Conservation (phyloP, 2,329 filamentous ascomycete genomes). For the Hymenotorrendiella dingleyae region DNA sequence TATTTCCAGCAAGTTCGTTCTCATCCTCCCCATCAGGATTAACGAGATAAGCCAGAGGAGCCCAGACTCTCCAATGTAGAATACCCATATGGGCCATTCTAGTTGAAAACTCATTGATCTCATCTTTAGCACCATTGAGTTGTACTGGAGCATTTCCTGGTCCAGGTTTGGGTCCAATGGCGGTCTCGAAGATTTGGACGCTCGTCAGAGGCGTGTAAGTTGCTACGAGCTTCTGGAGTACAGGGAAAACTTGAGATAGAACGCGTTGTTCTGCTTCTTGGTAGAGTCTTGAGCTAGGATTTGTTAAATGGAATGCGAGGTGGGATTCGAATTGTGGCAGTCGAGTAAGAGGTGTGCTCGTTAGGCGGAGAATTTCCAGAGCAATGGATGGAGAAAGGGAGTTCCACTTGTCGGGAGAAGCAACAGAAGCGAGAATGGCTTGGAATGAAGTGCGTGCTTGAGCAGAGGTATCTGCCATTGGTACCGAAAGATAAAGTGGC, state of each 20-base stretch:
- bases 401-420: slow-evolving; percentile 25
- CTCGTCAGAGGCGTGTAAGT: slow-evolving; percentile 27
- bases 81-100: slow-evolving; percentile 77
- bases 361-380: slow-evolving; percentile 30
- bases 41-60: slow-evolving; percentile 60
- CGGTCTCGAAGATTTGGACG: slow-evolving; percentile 30
- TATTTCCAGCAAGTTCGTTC: too few species aligned
- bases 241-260: slow-evolving; percentile 22
- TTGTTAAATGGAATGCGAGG: slow-evolving; percentile 28
- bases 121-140: slow-evolving; percentile 17
- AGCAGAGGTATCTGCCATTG: slow-evolving; percentile 19
- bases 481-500: slow-evolving; percentile 22
- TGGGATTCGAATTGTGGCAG: slow-evolving; percentile 28
- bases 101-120: slow-evolving; percentile 62
- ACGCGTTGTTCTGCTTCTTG: slow-evolving; percentile 26
- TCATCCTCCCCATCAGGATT: slow-evolving; percentile 25
- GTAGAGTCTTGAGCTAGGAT: slow-evolving; percentile 24
- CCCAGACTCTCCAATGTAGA: slow-evolving; percentile 88
- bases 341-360: slow-evolving; percentile 24
- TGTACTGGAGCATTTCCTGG: slow-evolving; percentile 4
- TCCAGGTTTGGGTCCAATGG: slow-evolving; percentile 22
- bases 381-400: slow-evolving; percentile 24
- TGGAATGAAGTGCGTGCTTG: slow-evolving; percentile 26
- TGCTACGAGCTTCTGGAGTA: slow-evolving; percentile 27
- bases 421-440: slow-evolving; percentile 27